phyloP scores from a whole-genome alignment of 192 early-diverging fungal species.

The Chytriomyces sp. region DNA sequence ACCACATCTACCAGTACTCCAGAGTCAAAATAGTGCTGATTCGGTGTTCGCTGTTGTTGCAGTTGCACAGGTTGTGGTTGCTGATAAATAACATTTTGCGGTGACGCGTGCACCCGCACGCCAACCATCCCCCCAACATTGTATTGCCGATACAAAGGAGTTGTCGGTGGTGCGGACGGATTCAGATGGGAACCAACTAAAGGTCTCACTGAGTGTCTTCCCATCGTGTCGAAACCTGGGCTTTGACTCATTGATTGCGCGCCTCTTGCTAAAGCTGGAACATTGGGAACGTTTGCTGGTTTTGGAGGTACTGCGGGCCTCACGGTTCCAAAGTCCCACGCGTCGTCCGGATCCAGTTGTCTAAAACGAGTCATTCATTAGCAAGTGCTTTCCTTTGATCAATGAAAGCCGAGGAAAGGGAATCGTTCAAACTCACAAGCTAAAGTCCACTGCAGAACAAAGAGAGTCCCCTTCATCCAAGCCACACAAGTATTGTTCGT shows the following conservation, averaged over 20 bases:
- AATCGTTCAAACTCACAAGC: conserved; percentile 7
- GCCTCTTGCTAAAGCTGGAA: conserved; percentile 2
- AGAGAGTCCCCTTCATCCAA: conserved; percentile 33
- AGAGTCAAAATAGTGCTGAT: neutral
- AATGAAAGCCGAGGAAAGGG: neutral
- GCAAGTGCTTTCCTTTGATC: conserved; percentile 20
- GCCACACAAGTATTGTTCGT: conserved; percentile 77
- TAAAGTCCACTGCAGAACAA: conserved; percentile 27
- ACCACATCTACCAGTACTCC: conserved; percentile 35
- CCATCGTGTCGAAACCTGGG: neutral
- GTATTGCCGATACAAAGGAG: conserved; percentile 4
- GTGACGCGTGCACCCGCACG: no score
- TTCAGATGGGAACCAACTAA: neutral
- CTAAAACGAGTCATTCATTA: neutral
- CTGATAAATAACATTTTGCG: neutral
- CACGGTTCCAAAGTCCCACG: conserved; percentile 55
- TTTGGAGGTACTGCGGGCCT: conserved; percentile 20
- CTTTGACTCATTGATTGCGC: neutral
- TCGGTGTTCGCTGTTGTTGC: neutral
- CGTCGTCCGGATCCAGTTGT: conserved; percentile 14
- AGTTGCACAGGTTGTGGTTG: neutral
- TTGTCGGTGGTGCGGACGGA: neutral
- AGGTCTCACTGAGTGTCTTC: conserved; percentile 6
- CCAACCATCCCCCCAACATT: neutral
- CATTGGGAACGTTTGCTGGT: neutral